Conservation (phyloP, 2,329 filamentous ascomycete species). For the Alternaria triticina region DNA sequence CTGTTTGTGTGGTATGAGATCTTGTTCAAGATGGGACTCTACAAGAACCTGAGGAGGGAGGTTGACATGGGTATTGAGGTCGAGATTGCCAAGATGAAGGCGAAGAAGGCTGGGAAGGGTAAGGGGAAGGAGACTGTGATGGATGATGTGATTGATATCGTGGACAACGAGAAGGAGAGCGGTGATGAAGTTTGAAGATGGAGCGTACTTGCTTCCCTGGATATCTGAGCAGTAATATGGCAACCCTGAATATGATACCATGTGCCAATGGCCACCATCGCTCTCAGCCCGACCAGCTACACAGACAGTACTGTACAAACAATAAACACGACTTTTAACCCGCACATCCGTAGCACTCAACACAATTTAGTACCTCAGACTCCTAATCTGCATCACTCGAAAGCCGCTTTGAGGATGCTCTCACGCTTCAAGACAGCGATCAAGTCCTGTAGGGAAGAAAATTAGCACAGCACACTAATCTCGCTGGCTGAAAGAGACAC, state of each 20-base stretch:
- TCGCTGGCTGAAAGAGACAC: too few relatives aligned
- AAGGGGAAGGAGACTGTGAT: not conserved
- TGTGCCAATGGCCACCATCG: not conserved
- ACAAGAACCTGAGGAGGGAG: slow-evolving; percentile 60
- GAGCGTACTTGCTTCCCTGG: not conserved
- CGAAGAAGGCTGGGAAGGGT: slow-evolving; percentile 38
- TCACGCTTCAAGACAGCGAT: slow-evolving; percentile 11
- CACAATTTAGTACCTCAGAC: not conserved
- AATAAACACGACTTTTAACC: not conserved
- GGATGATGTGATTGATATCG: not conserved
- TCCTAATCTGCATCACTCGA: not conserved
- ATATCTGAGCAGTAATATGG: not conserved
- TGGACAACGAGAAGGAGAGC: not conserved
- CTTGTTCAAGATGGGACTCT: slow-evolving; percentile 86
- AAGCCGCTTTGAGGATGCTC: slow-evolving; percentile 11
- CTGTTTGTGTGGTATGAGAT: slow-evolving; percentile 97
- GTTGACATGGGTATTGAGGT: slow-evolving; percentile 49
- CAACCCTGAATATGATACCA: not conserved
- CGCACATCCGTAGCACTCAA: not conserved
- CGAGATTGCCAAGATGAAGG: slow-evolving; percentile 56
- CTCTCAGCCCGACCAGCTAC: too few relatives aligned
- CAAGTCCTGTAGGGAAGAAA: not conserved
- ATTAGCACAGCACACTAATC: too few relatives aligned
- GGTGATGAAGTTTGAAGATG: not conserved
- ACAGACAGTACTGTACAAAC: not conserved